A percentile compares a stretch with the other conserved stretches of the same genome.
These are phyloP conservation scores for Aspergillus quadricinctus DNA, from an alignment of 2,329 filamentous ascomycete species.

Conservation along the genomic window DNA sequence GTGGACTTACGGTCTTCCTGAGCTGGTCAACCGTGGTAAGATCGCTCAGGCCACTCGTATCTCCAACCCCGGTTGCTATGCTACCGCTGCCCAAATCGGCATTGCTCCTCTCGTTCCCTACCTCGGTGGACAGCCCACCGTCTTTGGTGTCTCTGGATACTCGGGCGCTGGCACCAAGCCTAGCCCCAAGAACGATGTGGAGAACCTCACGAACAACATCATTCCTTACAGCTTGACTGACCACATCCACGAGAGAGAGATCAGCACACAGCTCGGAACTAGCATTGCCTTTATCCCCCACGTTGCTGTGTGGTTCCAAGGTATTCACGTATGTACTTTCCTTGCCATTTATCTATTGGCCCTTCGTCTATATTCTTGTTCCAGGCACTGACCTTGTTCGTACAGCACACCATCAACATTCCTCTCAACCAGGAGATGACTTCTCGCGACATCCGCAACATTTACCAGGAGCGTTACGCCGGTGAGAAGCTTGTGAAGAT, in stretches of 20 bases:
- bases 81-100: slow-evolving; percentile 85
- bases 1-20: slow-evolving; percentile 89
- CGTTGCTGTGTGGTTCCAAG: slow-evolving; percentile 95
- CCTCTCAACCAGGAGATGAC: slow-evolving; percentile 83
- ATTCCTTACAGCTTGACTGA: slow-evolving; percentile 88
- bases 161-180: slow-evolving; percentile 94
- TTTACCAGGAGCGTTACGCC: slow-evolving; percentile 95
- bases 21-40: slow-evolving; percentile 70
- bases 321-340: slow-evolving; percentile 62
- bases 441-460: slow-evolving; percentile 83
- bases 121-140: slow-evolving; percentile 71
- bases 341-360: background rate
- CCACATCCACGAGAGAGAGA: slow-evolving; percentile 93
- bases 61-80: slow-evolving; percentile 91
- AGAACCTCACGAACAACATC: slow-evolving; percentile 77
- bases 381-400: slow-evolving; percentile 14
- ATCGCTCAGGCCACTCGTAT: slow-evolving; percentile 79
- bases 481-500: slow-evolving; percentile 95
- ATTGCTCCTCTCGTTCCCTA: slow-evolving; percentile 77
- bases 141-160: slow-evolving; percentile 92
- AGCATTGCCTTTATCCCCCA: slow-evolving; percentile 85
- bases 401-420: slow-evolving; percentile 78
- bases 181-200: slow-evolving; percentile 86
- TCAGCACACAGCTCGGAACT: slow-evolving; percentile 70
- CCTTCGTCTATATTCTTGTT: background rate